Evolutionary conservation across 164 flowering plant species (phyloP).

Genomic region (Santalum album): DNA sequence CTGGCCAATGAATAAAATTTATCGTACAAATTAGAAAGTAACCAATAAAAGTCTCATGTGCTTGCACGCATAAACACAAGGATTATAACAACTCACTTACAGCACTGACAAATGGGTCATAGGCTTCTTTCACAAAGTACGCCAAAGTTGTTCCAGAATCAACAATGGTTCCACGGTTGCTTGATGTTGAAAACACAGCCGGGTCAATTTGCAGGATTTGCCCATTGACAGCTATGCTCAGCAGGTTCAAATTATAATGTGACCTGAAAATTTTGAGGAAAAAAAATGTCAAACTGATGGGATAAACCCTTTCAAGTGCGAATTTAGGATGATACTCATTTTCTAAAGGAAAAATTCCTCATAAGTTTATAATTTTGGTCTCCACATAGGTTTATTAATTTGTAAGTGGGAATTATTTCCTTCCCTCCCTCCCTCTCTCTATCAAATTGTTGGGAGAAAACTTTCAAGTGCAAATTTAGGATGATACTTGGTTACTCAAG

Average conservation of each 20-base stretch:
- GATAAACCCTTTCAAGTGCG: no score
- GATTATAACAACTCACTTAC: background rate
- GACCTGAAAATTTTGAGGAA: conserved; percentile 1
- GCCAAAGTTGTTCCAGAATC: conserved; percentile 5
- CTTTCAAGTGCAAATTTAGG: no score
- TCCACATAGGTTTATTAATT: no score
- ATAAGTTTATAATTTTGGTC: no score
- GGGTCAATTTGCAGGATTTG: background rate
- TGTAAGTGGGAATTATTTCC: no score
- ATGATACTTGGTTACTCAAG: no score
- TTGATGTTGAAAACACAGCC: background rate
- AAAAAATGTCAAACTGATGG: background rate
- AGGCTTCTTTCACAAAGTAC: conserved; percentile 2
- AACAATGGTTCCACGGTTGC: conserved; percentile 4
- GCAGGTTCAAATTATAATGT: conserved; percentile 5
- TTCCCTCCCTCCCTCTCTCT: no score
- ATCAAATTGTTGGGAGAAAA: no score
- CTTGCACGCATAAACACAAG: background rate
- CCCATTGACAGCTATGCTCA: conserved; percentile 1
- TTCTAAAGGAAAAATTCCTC: no score
- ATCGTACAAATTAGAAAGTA: no score
- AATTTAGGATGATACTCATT: background rate
- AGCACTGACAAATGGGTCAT: background rate
- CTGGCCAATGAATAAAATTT: no score
- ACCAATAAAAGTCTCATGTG: background rate